Conservation (phyloP, 768 basidiomycete species). For the Boletus rubroflammeus region DNA sequence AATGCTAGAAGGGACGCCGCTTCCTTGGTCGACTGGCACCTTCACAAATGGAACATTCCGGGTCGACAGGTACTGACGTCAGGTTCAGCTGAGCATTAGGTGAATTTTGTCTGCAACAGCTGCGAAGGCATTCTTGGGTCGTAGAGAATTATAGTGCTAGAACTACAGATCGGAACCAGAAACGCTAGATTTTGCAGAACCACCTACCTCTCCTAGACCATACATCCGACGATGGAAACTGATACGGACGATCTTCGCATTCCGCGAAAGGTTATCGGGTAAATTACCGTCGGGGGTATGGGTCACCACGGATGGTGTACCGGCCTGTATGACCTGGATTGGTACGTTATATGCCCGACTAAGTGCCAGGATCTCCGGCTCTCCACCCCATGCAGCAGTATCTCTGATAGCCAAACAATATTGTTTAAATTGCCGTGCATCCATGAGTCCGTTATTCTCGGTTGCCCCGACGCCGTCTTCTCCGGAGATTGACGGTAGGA, state of each 20-base stretch:
- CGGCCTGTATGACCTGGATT: constrained; percentile 88
- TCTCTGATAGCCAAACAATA: constrained; percentile 79
- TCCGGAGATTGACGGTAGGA: constrained; percentile 70
- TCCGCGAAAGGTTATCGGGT: constrained; percentile 23
- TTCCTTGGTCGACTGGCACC: not conserved
- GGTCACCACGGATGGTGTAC: constrained; percentile 76
- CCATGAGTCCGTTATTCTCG: constrained; percentile 67
- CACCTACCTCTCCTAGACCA: constrained; percentile 88
- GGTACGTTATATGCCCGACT: constrained; percentile 76
- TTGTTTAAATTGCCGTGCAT: constrained; percentile 52
- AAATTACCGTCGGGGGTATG: constrained; percentile 56
- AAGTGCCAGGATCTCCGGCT: constrained; percentile 93
- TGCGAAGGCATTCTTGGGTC: constrained; percentile 44
- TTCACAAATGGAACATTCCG: not conserved
- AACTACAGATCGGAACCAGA: constrained; percentile 4
- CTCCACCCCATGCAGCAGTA: constrained; percentile 95
- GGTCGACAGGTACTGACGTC: not conserved
- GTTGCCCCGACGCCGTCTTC: constrained; percentile 66
- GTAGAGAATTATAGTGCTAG: constrained; percentile 87
- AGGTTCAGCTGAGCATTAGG: constrained; percentile 25
- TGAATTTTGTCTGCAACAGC: constrained; percentile 32
- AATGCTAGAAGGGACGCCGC: not conserved
- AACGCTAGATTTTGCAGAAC: not conserved
- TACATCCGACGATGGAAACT: constrained; percentile 95
- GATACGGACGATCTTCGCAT: constrained; percentile 54